Evolutionary conservation across 495 filamentous ascomycete genomes (phyloP).

Genomic region (Cladorrhinum samala): DNA sequence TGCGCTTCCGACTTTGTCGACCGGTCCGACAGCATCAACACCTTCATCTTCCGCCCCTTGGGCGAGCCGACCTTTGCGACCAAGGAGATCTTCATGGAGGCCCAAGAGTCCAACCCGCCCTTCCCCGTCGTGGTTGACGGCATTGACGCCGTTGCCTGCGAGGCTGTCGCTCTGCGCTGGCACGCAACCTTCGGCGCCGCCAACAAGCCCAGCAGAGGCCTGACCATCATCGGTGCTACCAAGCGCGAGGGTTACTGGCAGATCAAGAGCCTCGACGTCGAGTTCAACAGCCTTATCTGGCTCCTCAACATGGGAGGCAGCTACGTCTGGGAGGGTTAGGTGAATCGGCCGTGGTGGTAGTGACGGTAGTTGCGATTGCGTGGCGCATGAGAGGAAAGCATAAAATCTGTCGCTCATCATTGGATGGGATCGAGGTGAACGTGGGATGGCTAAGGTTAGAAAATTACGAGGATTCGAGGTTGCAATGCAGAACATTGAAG

Average conservation of each 20-base stretch:
- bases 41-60: slow-evolving; percentile 30
- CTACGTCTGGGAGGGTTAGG: slow-evolving; percentile 31
- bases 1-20: slow-evolving; percentile 29
- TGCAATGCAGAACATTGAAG: background rate
- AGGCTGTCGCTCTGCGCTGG: slow-evolving; percentile 28
- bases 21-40: slow-evolving; percentile 35
- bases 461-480: background rate
- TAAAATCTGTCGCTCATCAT: background rate
- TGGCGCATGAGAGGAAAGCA: background rate
- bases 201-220: slow-evolving; percentile 26
- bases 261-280: slow-evolving; percentile 28
- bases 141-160: slow-evolving; percentile 30
- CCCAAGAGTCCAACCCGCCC: slow-evolving; percentile 27
- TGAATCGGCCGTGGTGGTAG: background rate
- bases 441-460: background rate
- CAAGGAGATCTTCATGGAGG: slow-evolving; percentile 34
- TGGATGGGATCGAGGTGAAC: background rate
- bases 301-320: slow-evolving; percentile 32
- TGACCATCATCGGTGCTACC: slow-evolving; percentile 29
- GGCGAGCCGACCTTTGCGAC: slow-evolving; percentile 29
- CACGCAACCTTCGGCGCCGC: slow-evolving; percentile 33
- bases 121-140: slow-evolving; percentile 28
- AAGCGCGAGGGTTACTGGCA: slow-evolving; percentile 26
- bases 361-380: background rate
- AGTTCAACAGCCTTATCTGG: slow-evolving; percentile 36